phyloP scores from a whole-genome alignment of 1,284 basidiomycete genomes.

The Leccinum subatratum region DNA sequence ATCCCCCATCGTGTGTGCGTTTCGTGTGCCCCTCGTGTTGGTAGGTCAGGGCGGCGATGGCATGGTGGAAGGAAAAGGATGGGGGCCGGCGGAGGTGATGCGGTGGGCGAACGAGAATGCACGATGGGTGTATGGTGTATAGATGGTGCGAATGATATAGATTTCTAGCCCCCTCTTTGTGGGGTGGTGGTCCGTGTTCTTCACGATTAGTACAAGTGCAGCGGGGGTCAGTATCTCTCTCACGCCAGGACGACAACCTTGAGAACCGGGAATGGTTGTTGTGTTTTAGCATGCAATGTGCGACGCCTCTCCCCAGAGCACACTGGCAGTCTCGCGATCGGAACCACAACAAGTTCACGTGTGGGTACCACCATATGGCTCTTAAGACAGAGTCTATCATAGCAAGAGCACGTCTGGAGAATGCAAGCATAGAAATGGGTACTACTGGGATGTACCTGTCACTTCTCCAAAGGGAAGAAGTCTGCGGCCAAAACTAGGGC shows the following conservation, averaged over 20 bases:
- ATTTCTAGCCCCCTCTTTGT: not conserved
- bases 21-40: not conserved
- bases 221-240: not conserved
- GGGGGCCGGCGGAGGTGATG: constrained; percentile 58
- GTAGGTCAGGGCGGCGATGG: constrained; percentile 25
- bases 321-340: no score
- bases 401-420: not conserved
- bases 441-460: not conserved
- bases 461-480: constrained; percentile 3
- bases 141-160: not conserved
- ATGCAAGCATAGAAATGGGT: not conserved
- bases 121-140: constrained; percentile 54
- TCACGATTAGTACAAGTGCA: not conserved
- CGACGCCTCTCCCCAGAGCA: no score
- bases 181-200: not conserved
- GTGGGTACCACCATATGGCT: no score
- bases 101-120: constrained; percentile 63
- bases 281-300: no score
- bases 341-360: no score
- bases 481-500: constrained; percentile 19
- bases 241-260: no score
- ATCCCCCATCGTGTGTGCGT: not conserved
- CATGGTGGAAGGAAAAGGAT: constrained; percentile 23
- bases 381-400: not conserved
- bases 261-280: no score